phyloP scores from a whole-genome alignment of 2,329 filamentous ascomycete species.

The Curvularia verruculosa region DNA sequence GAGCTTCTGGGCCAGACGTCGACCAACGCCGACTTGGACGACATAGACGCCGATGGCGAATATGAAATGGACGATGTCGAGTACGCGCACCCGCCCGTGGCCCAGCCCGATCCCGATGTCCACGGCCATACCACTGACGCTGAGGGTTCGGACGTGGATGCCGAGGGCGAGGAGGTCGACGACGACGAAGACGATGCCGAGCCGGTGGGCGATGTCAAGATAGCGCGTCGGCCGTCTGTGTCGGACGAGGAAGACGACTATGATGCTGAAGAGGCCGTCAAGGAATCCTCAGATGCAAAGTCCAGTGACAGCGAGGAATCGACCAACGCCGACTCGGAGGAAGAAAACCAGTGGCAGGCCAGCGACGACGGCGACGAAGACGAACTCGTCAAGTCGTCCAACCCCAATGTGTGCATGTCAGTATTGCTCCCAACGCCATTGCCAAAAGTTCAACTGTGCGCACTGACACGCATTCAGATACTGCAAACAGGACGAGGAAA shows the following conservation, averaged over 20 bases:
- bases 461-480: slow-evolving; percentile 62
- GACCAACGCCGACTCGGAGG: slow-evolving; percentile 59
- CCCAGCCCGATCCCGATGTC: slow-evolving; percentile 26
- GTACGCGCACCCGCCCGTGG: slow-evolving; percentile 32
- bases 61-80: slow-evolving; percentile 48
- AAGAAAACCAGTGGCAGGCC: slow-evolving; percentile 61
- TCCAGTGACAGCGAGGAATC: slow-evolving; percentile 49
- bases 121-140: slow-evolving; percentile 48
- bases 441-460: background rate
- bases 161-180: slow-evolving; percentile 54
- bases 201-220: slow-evolving; percentile 51
- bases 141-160: slow-evolving; percentile 52
- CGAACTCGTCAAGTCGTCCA: slow-evolving; percentile 57
- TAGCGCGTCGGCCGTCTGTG: slow-evolving; percentile 37
- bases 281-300: slow-evolving; percentile 47
- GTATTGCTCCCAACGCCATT: slow-evolving; percentile 36
- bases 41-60: slow-evolving; percentile 49
- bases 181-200: slow-evolving; percentile 60
- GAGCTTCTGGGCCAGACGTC: slow-evolving; percentile 48
- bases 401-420: slow-evolving; percentile 69
- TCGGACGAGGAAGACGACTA: slow-evolving; percentile 51
- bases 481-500: slow-evolving; percentile 80
- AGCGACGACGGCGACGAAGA: slow-evolving; percentile 63
- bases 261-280: slow-evolving; percentile 48
- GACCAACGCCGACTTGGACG: slow-evolving; percentile 41